A percentile compares a stretch with the other conserved stretches of the same genome.
Evolutionary conservation across 148 eudicot genomes (phyloP).

Genomic region (Suaeda aralocaspica): DNA sequence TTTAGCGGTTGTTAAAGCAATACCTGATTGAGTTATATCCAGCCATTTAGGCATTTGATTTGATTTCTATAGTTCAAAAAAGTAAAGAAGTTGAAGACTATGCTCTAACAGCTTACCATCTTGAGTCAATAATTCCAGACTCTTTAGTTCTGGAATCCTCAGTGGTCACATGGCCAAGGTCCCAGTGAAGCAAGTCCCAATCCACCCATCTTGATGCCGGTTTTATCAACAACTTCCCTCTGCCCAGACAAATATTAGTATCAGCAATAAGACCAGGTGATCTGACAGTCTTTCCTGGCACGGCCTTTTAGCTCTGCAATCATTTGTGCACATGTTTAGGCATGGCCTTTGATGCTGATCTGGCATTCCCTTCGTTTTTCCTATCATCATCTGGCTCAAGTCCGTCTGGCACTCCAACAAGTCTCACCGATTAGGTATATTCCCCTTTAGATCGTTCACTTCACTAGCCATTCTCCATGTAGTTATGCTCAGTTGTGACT

Average conservation of each 20-base stretch:
- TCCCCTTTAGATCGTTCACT: slow-evolving; percentile 11
- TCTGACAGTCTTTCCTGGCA: not conserved
- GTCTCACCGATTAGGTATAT: slow-evolving; percentile 4
- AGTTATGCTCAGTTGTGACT: slow-evolving; percentile 22
- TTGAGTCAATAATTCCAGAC: slow-evolving; percentile 14
- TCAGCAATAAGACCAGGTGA: slow-evolving; percentile 28
- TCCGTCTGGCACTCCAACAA: slow-evolving; percentile 30
- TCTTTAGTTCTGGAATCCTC: slow-evolving; percentile 26
- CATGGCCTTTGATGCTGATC: slow-evolving; percentile 15
- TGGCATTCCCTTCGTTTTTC: slow-evolving; percentile 14
- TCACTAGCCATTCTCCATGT: not conserved
- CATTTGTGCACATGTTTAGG: slow-evolving; percentile 19
- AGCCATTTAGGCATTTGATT: no score
- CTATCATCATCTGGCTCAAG: slow-evolving; percentile 26
- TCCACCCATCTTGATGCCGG: slow-evolving; percentile 24
- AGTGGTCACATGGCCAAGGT: slow-evolving; percentile 17
- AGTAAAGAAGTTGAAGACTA: no score
- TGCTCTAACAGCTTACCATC: no score
- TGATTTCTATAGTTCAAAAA: not conserved
- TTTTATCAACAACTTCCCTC: slow-evolving; percentile 27
- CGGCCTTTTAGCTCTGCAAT: not conserved
- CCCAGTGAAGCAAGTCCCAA: slow-evolving; percentile 33
- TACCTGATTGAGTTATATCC: not conserved
- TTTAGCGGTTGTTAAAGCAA: not conserved
- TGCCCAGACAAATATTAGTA: slow-evolving; percentile 25